Base-by-base conservation (phyloP, 2,329 filamentous ascomycete genomes). In the Pestalotiopsis sp. region DNA sequence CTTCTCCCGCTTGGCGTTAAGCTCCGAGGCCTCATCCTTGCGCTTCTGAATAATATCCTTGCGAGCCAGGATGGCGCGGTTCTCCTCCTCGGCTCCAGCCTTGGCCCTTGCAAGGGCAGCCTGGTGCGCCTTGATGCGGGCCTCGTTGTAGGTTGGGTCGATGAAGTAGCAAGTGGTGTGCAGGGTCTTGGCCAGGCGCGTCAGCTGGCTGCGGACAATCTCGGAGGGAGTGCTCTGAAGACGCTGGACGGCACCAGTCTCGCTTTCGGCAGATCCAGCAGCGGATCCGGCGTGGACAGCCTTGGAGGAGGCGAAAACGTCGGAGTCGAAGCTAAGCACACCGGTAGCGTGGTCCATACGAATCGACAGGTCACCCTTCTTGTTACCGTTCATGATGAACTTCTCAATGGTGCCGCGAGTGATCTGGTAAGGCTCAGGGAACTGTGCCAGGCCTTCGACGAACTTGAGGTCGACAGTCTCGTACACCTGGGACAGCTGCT, bases 301-400 rank as follows among this genome's bases (percentile, higher is more conserved):
- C 86, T 97, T 98, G 77, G 94, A 91, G 17, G 96, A 98, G 44
- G 96, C 97, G 86, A 99, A 98, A 72, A 99, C 94, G 80, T 99
- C 96, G 66, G 94, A 97, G 80, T 99, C 96, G 75, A 99, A 99
- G 79, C 94, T 98, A 69, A 99, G 89, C 63, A 98, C 93, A 69
- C 96, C 94, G 66, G 94, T 95, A 70, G 94, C 94, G 78, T 99
- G 96, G 78, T 98, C 93, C 82, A 98, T 94, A 70, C 96, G 94
- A 75, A 99, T 97, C 66, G 96, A 92, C 59, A 99, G 88, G 75
- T 99, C 96, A 67, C 96, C 96, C 89, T 99, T 99, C 90, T 99
- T 99, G 88, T 97, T 98, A 71, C 96, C 96, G 81, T 99, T 99
- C 96, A 99, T 99, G 86, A 99, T 98, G 86, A 99, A 99, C 85